phyloP scores from a whole-genome alignment of 139 green algal species.

The Chlamydomonas eustigma region DNA sequence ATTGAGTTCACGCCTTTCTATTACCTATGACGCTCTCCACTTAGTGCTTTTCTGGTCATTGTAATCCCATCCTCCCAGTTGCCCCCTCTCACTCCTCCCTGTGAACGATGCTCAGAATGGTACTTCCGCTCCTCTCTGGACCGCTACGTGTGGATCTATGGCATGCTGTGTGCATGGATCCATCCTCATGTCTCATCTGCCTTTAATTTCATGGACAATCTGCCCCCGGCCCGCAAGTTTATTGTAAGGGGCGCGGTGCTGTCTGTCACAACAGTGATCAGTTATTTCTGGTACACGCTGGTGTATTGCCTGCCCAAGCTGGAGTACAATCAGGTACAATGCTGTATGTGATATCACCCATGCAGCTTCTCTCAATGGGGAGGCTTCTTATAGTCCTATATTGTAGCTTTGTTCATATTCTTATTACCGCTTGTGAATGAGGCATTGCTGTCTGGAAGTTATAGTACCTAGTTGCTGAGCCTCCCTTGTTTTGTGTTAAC shows the following conservation, averaged over 20 bases:
- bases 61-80: background rate
- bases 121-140: constrained; percentile 91
- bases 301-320: constrained; percentile 77
- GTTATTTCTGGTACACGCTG: constrained; percentile 38
- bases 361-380: too few relatives aligned
- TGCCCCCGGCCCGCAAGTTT: constrained; percentile 24
- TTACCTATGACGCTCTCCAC: too few relatives aligned
- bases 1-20: too few relatives aligned
- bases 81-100: background rate
- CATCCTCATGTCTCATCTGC: constrained; percentile 9
- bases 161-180: constrained; percentile 85
- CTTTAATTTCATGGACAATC: constrained; percentile 58
- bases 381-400: too few relatives aligned
- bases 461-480: too few relatives aligned
- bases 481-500: too few relatives aligned
- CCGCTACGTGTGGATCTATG: constrained; percentile 94
- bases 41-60: too few relatives aligned
- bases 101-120: constrained; percentile 62
- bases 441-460: too few relatives aligned
- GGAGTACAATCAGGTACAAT: constrained; percentile 81
- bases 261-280: background rate
- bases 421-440: too few relatives aligned
- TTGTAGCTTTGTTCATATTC: too few relatives aligned
- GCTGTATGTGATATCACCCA: too few relatives aligned
- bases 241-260: constrained; percentile 33